phyloP scores from a whole-genome alignment of 108 stramenopile genomes.

The Mayamaea pseudoterrestris region DNA sequence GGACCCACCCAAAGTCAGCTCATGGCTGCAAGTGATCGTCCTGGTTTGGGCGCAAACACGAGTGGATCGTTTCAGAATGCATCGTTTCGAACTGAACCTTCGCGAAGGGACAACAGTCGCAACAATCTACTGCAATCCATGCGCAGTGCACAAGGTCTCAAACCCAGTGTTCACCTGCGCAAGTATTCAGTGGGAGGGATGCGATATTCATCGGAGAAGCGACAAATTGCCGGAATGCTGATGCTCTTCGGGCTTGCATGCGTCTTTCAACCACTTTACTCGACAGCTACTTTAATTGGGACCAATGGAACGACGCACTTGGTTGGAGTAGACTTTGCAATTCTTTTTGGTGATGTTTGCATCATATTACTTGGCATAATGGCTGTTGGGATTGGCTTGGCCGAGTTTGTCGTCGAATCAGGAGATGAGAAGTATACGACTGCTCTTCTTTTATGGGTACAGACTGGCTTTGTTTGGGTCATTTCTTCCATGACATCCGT shows the following conservation, averaged over 20 bases:
- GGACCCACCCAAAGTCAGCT: too few species aligned
- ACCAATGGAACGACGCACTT: not conserved
- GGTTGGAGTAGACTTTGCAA: not conserved
- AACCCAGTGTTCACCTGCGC: too few species aligned
- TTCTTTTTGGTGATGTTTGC: constrained; percentile 4
- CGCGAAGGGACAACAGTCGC: too few species aligned
- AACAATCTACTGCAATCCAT: too few species aligned
- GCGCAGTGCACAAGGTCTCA: too few species aligned
- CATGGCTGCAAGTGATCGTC: too few species aligned
- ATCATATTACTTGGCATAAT: constrained; percentile 5
- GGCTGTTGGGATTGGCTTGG: constrained; percentile 6
- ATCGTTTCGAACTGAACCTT: too few species aligned
- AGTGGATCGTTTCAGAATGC: too few species aligned
- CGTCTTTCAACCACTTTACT: constrained; percentile 4
- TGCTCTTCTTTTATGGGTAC: constrained; percentile 4
- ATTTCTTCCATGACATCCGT: constrained; percentile 13
- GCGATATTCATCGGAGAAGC: constrained; percentile 3
- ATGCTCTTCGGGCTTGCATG: constrained; percentile 10
- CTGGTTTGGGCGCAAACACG: too few species aligned
- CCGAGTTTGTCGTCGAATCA: constrained; percentile 9
- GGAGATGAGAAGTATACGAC: constrained; percentile 3
- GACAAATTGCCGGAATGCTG: constrained; percentile 19
- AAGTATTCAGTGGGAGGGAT: too few species aligned
- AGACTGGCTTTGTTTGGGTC: constrained; percentile 13
- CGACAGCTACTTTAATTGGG: not conserved